Conservation (phyloP, 768 basidiomycete species). For the Auricularia heimuer region DNA sequence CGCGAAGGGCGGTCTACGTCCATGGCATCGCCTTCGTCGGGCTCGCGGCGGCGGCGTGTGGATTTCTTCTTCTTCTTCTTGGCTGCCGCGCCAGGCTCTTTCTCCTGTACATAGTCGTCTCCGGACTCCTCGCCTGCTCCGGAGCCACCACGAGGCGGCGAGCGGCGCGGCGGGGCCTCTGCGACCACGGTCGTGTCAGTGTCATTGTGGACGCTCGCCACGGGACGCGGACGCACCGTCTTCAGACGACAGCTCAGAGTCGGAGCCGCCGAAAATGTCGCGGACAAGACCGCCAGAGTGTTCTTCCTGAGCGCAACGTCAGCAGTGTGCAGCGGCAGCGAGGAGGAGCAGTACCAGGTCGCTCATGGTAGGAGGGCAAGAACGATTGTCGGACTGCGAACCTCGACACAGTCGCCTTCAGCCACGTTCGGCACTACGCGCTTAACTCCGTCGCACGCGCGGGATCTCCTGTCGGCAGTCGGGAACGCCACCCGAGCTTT, state of each 20-base stretch:
- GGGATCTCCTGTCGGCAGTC: too few species aligned
- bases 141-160: constrained; percentile 17
- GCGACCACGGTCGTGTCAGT: background rate
- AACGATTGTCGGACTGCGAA: background rate
- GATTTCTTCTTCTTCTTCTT: constrained; percentile 21
- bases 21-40: constrained; percentile 22
- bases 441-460: too few species aligned
- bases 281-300: constrained; percentile 36
- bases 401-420: background rate
- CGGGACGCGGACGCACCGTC: constrained; percentile 33
- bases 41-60: constrained; percentile 16
- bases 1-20: constrained; percentile 22
- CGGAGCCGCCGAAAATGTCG: constrained; percentile 74
- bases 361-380: background rate
- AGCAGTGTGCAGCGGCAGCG: too few species aligned
- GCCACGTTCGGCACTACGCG: background rate
- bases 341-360: background rate
- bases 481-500: too few species aligned
- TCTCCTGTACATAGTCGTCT: constrained; percentile 42
- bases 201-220: too few species aligned
- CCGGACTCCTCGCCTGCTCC: constrained; percentile 29
- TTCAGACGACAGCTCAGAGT: constrained; percentile 74
- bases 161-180: background rate
- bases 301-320: background rate
- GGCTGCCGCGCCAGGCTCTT: constrained; percentile 8